Base-by-base conservation (phyloP, 78 protist genomes). In the Speleostelium caveatum region DNA sequence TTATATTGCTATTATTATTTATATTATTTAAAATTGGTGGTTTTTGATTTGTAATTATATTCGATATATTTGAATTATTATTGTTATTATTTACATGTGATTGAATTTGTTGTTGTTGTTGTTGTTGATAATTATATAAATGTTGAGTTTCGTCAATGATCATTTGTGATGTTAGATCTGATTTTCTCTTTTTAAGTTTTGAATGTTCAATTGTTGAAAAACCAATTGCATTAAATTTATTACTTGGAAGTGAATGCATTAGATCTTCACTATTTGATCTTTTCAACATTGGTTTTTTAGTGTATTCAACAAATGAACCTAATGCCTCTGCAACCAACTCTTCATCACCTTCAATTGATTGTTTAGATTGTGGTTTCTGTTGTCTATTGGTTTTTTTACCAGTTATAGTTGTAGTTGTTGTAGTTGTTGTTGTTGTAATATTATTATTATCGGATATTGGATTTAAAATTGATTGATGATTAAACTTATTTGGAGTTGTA, bases 181-280 rank as follows among this genome's bases (percentile, higher is more conserved):
- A 67, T 42, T 39, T 38, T 19, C 74, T 35, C 53, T 67, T 67
- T 42, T 67, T 67, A 28, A 38, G n/a, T 38, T 3, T 19, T 24
- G 26, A 8, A 6, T 61, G 36, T 5, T 67, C 74, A 21, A 42
- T 61, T 16, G 68, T 28, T 61, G 14, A n/a, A 16, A 26, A 2
- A 49, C 41, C 30, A 26, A 21, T 39, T 12, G 14, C 22, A 41
- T 56, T 45, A 60, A 6, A n/a, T 59, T 56, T 28, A 39, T 26
- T 33, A 61, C 16, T 24, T 21, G 16, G 19, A 26, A n/a, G 22
- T 24, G 21, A 24, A 24, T 62, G 30, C 28, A 39, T 21, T 30
- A n/a, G 6, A 30, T 77, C 87, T 26, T 77, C 87, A 53, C 87
- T 77, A 61, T 77, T 77, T 49, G 87, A 77, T 53, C 87, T 41